Percentiles rank a stretch among this genome's conserved stretches.
Conservation (phyloP, 805 yeast species). For the Starmerella vaccinii region DNA sequence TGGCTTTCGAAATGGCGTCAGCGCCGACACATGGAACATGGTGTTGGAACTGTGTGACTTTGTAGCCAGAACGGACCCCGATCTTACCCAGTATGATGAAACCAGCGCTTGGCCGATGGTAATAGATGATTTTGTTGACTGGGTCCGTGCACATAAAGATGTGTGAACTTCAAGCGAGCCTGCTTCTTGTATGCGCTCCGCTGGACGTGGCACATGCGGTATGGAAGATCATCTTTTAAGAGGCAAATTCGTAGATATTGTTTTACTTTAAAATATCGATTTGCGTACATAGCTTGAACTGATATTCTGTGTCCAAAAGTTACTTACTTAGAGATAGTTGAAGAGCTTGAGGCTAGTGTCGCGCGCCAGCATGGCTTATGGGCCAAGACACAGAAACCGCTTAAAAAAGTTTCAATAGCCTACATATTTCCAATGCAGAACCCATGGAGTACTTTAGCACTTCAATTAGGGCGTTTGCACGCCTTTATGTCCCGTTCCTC, state of each 20-base stretch:
- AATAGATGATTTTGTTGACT: conserved; percentile 62
- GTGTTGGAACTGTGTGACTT: conserved; percentile 48
- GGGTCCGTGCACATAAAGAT: background rate
- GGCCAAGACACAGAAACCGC: too few species aligned
- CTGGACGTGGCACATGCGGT: background rate
- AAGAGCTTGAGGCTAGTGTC: too few species aligned
- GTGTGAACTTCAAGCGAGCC: background rate
- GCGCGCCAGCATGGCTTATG: too few species aligned
- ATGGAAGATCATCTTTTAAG: background rate
- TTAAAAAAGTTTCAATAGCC: too few species aligned
- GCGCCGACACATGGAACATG: conserved; percentile 83
- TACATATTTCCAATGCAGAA: too few species aligned
- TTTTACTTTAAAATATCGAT: background rate
- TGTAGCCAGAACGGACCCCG: conserved; percentile 40
- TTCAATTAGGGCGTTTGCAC: too few species aligned
- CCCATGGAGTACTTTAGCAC: too few species aligned
- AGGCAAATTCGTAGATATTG: background rate
- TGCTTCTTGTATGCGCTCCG: background rate
- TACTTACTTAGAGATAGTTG: too few species aligned
- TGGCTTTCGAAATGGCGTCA: conserved; percentile 35
- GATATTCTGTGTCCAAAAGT: too few species aligned
- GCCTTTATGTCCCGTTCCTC: too few species aligned
- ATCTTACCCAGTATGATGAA: conserved; percentile 55
- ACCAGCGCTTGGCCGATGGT: conserved; percentile 87
- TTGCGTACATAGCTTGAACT: background rate